These are phyloP conservation scores for Galerina sulciceps DNA, from an alignment of 768 basidiomycete species.

Conservation along the genomic window DNA sequence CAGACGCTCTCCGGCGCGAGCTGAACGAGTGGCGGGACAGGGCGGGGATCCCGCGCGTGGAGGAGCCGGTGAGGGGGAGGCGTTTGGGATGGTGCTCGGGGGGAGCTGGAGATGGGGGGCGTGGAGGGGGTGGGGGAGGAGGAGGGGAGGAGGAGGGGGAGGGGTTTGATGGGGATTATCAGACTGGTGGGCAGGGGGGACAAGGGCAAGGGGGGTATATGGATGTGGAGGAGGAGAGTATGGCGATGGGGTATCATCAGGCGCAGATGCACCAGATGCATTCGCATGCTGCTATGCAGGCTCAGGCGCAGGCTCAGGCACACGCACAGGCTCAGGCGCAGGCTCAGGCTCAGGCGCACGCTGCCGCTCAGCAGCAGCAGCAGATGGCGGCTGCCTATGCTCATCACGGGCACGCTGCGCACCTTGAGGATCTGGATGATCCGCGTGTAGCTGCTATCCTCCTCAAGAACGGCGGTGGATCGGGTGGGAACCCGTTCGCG, in stretches of 20 bases:
- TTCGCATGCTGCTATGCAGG: not conserved
- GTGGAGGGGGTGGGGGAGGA: slow-evolving; percentile 55
- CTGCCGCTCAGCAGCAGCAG: slow-evolving; percentile 19
- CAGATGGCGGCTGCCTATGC: not conserved
- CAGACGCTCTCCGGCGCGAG: slow-evolving; percentile 87
- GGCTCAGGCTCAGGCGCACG: slow-evolving; percentile 22
- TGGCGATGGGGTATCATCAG: slow-evolving; percentile 30
- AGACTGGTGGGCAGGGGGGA: slow-evolving; percentile 44
- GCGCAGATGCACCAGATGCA: slow-evolving; percentile 15
- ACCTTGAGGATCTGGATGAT: slow-evolving; percentile 35
- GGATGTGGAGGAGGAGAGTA: slow-evolving; percentile 27
- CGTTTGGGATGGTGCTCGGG: slow-evolving; percentile 68
- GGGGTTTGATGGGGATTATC: slow-evolving; percentile 39
- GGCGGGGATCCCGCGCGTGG: slow-evolving; percentile 68
- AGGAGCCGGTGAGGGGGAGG: slow-evolving; percentile 76
- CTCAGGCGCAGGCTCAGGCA: slow-evolving; percentile 6
- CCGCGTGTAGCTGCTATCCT: slow-evolving; percentile 33
- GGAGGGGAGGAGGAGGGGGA: slow-evolving; percentile 54
- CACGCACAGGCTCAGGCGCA: not conserved
- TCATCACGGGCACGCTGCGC: slow-evolving; percentile 11
- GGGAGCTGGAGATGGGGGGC: slow-evolving; percentile 70
- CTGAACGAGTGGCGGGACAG: slow-evolving; percentile 93
- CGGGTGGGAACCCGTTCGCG: slow-evolving; percentile 34
- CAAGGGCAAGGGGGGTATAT: slow-evolving; percentile 20
- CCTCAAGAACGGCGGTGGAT: slow-evolving; percentile 34